A percentile compares a stretch with the other conserved stretches of the same genome.
Evolutionary conservation across 2,329 filamentous ascomycete genomes (phyloP).

Genomic region (Fusarium sp.): DNA sequence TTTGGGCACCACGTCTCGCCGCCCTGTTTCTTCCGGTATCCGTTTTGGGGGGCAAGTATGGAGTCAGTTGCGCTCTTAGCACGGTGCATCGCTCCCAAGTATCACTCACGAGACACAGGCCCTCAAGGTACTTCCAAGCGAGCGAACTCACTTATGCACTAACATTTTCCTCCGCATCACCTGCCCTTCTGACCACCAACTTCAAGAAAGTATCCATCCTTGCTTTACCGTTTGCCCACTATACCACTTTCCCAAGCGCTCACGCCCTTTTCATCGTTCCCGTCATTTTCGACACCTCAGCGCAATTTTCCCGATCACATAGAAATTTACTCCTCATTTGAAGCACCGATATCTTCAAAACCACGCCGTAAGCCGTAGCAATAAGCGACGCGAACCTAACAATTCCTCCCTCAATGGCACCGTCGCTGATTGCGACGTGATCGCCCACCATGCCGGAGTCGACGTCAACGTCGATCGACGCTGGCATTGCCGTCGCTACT

Average conservation of each 20-base stretch:
- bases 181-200: conserved; percentile 39
- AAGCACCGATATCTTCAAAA: conserved; percentile 16
- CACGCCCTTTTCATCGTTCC: conserved; percentile 30
- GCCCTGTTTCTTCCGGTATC: conserved; percentile 40
- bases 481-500: conserved; percentile 61
- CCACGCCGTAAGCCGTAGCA: conserved; percentile 22
- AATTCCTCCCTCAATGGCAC: conserved; percentile 47
- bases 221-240: conserved; percentile 24
- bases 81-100: conserved; percentile 10
- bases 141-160: conserved; percentile 12
- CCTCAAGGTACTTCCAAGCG: conserved; percentile 24
- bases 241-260: conserved; percentile 29
- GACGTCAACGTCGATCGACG: conserved; percentile 57
- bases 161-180: conserved; percentile 45
- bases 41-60: conserved; percentile 12
- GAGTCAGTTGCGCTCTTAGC: conserved; percentile 26
- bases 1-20: conserved; percentile 25
- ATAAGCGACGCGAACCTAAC: conserved; percentile 18
- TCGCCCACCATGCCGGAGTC: conserved; percentile 55
- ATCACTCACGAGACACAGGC: conserved; percentile 2
- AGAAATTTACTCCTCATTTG: neutral
- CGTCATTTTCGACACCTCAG: conserved; percentile 14
- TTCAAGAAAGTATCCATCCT: neutral
- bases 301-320: conserved; percentile 6
- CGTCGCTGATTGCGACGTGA: conserved; percentile 51